A percentile compares a stretch with the other conserved stretches of the same genome.
phyloP scores from a whole-genome alignment of 1,284 basidiomycete species.

The Heliocybe sulcata region DNA sequence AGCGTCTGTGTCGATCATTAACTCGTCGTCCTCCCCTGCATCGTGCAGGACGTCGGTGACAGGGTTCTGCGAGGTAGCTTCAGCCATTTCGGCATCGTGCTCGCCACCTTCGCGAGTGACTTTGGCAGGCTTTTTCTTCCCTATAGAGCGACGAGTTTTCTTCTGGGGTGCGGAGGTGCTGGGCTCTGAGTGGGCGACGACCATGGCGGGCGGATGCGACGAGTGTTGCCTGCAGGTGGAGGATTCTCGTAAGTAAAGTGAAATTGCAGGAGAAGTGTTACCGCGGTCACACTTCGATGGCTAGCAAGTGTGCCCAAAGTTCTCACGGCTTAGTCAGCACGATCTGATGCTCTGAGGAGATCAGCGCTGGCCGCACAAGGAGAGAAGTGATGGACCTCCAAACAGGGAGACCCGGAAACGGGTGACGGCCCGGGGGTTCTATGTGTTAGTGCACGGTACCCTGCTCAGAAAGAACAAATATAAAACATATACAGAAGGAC shows the following conservation, averaged over 20 bases:
- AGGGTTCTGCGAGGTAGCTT: conserved; percentile 4
- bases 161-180: conserved; percentile 26
- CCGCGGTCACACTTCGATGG: neutral
- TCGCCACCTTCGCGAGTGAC: conserved; percentile 15
- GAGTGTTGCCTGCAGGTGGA: neutral
- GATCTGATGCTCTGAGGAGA: too few species aligned
- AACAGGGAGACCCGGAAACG: too few species aligned
- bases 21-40: conserved; percentile 49
- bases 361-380: too few species aligned
- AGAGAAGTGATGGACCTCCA: too few species aligned
- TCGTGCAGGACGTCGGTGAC: conserved; percentile 7
- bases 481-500: too few species aligned
- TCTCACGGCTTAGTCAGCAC: too few species aligned
- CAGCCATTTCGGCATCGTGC: conserved; percentile 31
- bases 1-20: conserved; percentile 54
- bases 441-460: too few species aligned
- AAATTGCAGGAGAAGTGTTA: neutral
- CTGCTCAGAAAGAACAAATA: too few species aligned
- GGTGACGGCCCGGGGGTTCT: too few species aligned
- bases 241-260: neutral
- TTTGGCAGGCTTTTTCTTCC: conserved; percentile 37
- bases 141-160: conserved; percentile 51
- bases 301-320: too few species aligned
- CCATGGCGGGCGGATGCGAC: conserved; percentile 32
- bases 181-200: conserved; percentile 38